These are phyloP conservation scores for Aspergillus floridensis DNA, from an alignment of 2,329 filamentous ascomycete species.

Conservation along the genomic window DNA sequence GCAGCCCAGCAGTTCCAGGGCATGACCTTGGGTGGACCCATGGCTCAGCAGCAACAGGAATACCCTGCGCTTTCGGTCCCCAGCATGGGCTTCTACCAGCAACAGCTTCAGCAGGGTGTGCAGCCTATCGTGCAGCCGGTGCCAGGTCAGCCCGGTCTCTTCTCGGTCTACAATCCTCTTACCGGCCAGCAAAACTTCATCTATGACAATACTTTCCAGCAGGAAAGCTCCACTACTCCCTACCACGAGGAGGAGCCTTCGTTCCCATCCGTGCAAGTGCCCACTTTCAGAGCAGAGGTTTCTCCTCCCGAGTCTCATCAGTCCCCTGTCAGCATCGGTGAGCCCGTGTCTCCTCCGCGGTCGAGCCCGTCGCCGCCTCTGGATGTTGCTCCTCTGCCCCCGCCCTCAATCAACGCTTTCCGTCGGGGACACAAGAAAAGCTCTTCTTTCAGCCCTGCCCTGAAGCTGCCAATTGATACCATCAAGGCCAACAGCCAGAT, in stretches of 20 bases:
- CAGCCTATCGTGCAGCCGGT: conserved; percentile 64
- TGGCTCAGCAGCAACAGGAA: conserved; percentile 48
- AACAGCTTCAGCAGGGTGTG: conserved; percentile 66
- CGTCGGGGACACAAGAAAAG: conserved; percentile 92
- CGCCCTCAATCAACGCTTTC: conserved; percentile 86
- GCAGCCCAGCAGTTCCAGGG: conserved; percentile 80
- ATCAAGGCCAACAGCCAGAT: conserved; percentile 51
- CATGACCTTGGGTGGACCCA: conserved; percentile 61
- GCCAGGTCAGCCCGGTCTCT: conserved; percentile 70
- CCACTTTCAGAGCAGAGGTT: conserved; percentile 72
- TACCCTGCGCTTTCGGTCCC: conserved; percentile 53
- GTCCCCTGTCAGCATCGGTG: conserved; percentile 59
- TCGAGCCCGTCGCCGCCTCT: conserved; percentile 65
- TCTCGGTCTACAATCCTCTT: conserved; percentile 78
- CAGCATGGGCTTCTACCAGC: conserved; percentile 59
- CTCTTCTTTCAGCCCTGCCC: conserved; percentile 64
- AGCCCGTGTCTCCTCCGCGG: conserved; percentile 61
- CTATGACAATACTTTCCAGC: conserved; percentile 63
- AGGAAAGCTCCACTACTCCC: conserved; percentile 38
- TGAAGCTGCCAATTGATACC: conserved; percentile 46
- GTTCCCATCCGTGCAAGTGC: conserved; percentile 54
- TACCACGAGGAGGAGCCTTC: conserved; percentile 40
- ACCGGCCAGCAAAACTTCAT: conserved; percentile 83
- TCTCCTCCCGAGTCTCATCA: conserved; percentile 67
- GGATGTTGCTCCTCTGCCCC: conserved; percentile 71